Base-by-base conservation (phyloP, 2,329 filamentous ascomycete genomes). In the Phialophora chinensis region DNA sequence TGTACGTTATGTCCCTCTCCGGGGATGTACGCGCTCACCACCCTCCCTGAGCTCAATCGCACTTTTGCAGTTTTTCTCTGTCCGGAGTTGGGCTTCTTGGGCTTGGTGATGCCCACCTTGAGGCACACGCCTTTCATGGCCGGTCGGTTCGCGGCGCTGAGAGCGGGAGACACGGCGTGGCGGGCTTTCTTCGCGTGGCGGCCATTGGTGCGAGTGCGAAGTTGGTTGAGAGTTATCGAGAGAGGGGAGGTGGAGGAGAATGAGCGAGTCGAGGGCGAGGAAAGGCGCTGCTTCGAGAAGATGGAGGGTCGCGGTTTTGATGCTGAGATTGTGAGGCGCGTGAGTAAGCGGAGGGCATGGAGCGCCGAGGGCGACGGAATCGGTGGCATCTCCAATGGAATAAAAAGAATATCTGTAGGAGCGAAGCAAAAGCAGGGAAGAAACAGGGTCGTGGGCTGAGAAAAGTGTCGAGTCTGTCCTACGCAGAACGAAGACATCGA, bases 1-100 rank as follows among this genome's bases (percentile, higher is more conserved):
- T 98, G 94, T 72, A 98, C 93, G 80, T 98, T 99, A 82, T 99
- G 95, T 57, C 95, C 94, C 86, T 98, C 94, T 60, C 95, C 95
- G 38, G 93, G 93, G 75, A 99, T 97, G 82, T 97, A 98, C 29
- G 91, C 92, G 66, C 92, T 97, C 69, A 99, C 85, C 66, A 96
- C 86, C 76, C 89, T 92, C 63, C 95, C 95, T 67, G 91, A 95
- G 3, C 53, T 56, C 77, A 99, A 83, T 73, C 93, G 86, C 23
- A 99, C 90, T 84, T 94, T 92, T 2, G 94, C 94, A 65, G 92
- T 95, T 84, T 99, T 99, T 70, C 95, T 86, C 85, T 98, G 93
- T 63, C 93, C 95, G 31, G 95, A 99, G 80, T 99, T 99, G 72
- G 95, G 95, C 82, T 99, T 99, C 88, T 99, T 99, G 64, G 95